phyloP scores from a whole-genome alignment of 164 flowering plant species.

The Sextonia rubra region DNA sequence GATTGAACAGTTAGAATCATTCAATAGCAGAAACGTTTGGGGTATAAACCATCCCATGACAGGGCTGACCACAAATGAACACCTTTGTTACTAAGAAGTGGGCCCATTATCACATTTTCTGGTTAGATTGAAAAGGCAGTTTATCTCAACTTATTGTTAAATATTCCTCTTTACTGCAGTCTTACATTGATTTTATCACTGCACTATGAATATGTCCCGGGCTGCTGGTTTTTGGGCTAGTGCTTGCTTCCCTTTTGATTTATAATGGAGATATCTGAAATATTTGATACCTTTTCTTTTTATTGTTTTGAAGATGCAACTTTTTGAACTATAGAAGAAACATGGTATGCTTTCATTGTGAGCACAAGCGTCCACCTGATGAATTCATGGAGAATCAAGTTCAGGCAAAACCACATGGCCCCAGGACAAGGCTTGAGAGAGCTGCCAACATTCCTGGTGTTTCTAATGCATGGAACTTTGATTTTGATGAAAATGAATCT shows the following conservation, averaged over 20 bases:
- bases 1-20: background rate
- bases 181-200: background rate
- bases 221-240: background rate
- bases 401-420: conserved; percentile 41
- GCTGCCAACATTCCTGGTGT: conserved; percentile 36
- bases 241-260: background rate
- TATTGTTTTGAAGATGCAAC: conserved; percentile 63
- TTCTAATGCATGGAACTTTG: conserved; percentile 90
- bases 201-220: background rate
- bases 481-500: conserved; percentile 95
- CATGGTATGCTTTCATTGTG: conserved; percentile 91
- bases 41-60: background rate
- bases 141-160: background rate
- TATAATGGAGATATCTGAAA: background rate
- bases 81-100: too few species aligned
- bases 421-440: conserved; percentile 41
- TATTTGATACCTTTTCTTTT: background rate
- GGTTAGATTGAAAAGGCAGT: background rate
- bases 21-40: background rate
- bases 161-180: too few species aligned
- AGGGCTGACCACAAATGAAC: background rate
- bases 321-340: conserved; percentile 96
- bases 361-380: conserved; percentile 88
- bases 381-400: conserved; percentile 51
- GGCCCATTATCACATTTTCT: too few species aligned